Percentiles rank a stretch among this genome's conserved stretches.
Evolutionary conservation across 352 stramenopile genomes (phyloP).

Genomic region (Lagenidium sp.): DNA sequence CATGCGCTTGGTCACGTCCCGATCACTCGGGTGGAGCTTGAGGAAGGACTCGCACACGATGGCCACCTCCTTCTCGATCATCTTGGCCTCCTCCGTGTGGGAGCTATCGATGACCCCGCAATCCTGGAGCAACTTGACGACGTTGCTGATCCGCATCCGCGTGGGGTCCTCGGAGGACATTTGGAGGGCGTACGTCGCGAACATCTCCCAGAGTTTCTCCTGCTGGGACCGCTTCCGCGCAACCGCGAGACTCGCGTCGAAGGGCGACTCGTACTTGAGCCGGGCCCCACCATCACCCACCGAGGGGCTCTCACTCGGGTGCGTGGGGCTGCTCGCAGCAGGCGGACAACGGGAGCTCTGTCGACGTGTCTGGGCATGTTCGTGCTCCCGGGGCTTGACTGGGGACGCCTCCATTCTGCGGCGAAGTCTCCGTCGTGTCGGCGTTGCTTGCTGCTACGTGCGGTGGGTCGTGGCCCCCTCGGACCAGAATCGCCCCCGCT

Average conservation of each 20-base stretch:
- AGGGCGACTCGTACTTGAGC: conserved; percentile 45
- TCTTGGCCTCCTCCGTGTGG: conserved; percentile 40
- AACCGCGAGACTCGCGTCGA: conserved; percentile 44
- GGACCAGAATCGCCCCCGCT: no score
- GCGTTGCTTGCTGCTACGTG: conserved; percentile 14
- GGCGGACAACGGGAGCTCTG: no score
- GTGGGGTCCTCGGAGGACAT: conserved; percentile 74
- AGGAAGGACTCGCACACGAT: conserved; percentile 72
- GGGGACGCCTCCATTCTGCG: conserved; percentile 1
- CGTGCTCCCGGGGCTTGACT: conserved; percentile 1
- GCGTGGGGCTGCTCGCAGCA: not conserved
- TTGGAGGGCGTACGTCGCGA: conserved; percentile 61
- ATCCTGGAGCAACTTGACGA: conserved; percentile 72
- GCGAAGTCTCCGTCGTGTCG: conserved; percentile 7
- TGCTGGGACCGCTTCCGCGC: conserved; percentile 49
- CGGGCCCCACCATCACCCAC: no score
- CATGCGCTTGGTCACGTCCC: conserved; percentile 57
- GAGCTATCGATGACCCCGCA: conserved; percentile 56
- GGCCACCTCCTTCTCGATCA: conserved; percentile 61
- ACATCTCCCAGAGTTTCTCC: conserved; percentile 75
- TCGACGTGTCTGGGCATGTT: no score
- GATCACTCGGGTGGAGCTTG: conserved; percentile 43
- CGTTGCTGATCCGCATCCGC: conserved; percentile 49
- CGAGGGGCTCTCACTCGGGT: no score
- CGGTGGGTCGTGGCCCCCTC: conserved; percentile 26